Conservation (phyloP, 2,329 filamentous ascomycete species). For the Alternaria novae-zelandiae region DNA sequence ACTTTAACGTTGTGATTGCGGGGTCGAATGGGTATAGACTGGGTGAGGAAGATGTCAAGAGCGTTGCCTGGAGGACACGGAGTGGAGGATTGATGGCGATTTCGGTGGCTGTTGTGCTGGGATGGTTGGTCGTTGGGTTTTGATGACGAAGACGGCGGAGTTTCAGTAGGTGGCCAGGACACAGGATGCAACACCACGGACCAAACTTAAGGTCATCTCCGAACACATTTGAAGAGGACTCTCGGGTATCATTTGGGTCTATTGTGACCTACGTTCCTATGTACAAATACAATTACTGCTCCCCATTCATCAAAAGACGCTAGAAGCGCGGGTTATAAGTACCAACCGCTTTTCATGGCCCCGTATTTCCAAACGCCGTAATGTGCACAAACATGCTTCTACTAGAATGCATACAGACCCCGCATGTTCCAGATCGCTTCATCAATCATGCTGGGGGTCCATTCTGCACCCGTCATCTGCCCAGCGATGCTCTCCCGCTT, state of each 20-base stretch:
- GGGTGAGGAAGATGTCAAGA: too few species aligned
- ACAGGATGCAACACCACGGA: too few species aligned
- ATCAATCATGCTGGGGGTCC: constrained; percentile 83
- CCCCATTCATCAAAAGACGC: neutral
- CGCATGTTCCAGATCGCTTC: constrained; percentile 73
- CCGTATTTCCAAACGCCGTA: constrained; percentile 10
- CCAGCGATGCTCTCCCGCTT: constrained; percentile 95
- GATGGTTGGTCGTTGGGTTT: neutral
- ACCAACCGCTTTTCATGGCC: neutral
- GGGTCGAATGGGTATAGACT: constrained; percentile 9
- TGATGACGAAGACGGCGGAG: neutral
- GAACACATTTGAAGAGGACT: neutral
- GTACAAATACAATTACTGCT: constrained; percentile 13
- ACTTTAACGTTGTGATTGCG: constrained; percentile 6
- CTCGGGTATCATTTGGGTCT: constrained; percentile 14
- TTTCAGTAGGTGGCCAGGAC: neutral
- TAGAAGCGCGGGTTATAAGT: neutral
- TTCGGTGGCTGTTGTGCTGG: neutral
- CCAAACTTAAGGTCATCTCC: too few species aligned
- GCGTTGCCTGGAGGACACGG: too few species aligned
- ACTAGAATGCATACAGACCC: constrained; percentile 41
- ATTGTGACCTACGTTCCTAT: constrained; percentile 12
- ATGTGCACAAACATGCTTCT: neutral
- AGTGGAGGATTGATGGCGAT: neutral
- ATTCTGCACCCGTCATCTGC: constrained; percentile 80